A percentile compares a stretch with the other conserved stretches of the same genome.
These are phyloP conservation scores for Aspergillus bridgeri DNA, from an alignment of 495 filamentous ascomycete genomes.

Conservation along the genomic window DNA sequence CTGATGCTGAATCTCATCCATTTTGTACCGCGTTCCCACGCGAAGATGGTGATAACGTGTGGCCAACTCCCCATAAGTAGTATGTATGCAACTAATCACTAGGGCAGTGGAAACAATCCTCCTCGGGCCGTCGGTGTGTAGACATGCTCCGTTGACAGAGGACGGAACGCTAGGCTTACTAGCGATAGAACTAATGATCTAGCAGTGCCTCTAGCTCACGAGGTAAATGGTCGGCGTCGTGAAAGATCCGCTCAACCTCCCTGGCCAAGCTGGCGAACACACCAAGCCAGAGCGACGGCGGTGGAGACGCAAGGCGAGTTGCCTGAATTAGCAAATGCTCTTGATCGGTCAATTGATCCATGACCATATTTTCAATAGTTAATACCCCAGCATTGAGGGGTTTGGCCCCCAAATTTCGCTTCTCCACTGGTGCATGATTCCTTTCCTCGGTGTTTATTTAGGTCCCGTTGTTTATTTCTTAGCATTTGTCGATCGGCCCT, in stretches of 20 bases:
- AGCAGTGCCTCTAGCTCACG: background rate
- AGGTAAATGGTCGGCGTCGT: background rate
- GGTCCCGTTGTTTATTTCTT: background rate
- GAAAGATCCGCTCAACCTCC: background rate
- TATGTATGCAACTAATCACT: slow-evolving; percentile 17
- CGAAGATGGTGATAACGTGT: slow-evolving; percentile 23
- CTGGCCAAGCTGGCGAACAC: background rate
- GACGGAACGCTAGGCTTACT: background rate
- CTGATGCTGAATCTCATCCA: slow-evolving; percentile 12
- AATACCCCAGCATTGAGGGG: too few species aligned
- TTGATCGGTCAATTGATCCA: background rate
- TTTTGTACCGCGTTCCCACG: slow-evolving; percentile 20
- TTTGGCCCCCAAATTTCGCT: background rate
- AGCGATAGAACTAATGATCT: background rate
- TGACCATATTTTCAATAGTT: background rate
- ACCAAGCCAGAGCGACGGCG: background rate
- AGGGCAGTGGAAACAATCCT: background rate
- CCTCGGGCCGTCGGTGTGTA: background rate
- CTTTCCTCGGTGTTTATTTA: background rate
- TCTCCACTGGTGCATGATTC: background rate
- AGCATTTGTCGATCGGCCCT: background rate
- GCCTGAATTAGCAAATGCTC: background rate
- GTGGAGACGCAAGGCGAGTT: background rate
- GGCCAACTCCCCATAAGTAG: slow-evolving; percentile 23
- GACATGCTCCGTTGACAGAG: background rate